phyloP scores from a whole-genome alignment of 31 red algal species.

The Pterothamnion heteromorphum region DNA sequence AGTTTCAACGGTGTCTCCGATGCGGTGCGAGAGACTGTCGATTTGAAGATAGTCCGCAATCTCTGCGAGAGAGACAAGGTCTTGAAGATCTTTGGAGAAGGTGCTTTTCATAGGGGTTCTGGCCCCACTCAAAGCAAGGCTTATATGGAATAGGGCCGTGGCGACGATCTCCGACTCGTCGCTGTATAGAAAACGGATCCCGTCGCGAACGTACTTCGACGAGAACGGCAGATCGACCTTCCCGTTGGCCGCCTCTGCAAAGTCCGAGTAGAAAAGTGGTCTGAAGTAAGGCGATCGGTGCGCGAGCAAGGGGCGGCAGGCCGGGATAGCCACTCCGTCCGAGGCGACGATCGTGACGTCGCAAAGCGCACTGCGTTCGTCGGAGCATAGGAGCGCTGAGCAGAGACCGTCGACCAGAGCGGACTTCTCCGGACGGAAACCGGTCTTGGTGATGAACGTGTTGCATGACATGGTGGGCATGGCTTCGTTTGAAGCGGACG shows the following conservation, averaged over 20 bases:
- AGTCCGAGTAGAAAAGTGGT: neutral
- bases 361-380: neutral
- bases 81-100: no score
- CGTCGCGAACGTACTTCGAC: no score
- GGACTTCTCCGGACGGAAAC: neutral
- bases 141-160: no score
- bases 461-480: neutral
- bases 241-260: constrained; percentile 19
- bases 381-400: neutral
- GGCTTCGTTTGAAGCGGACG: neutral
- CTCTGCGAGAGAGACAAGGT: no score
- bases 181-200: no score
- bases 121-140: no score
- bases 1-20: no score
- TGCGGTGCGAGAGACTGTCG: no score
- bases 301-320: neutral
- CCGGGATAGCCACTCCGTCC: neutral
- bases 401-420: neutral
- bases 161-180: no score
- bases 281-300: neutral
- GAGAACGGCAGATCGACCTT: no score
- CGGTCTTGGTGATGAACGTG: neutral
- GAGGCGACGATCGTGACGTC: neutral
- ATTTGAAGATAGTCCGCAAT: no score
- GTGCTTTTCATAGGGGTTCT: no score